phyloP scores from a whole-genome alignment of 345 rosid genomes.

The Melaleuca alternifolia region DNA sequence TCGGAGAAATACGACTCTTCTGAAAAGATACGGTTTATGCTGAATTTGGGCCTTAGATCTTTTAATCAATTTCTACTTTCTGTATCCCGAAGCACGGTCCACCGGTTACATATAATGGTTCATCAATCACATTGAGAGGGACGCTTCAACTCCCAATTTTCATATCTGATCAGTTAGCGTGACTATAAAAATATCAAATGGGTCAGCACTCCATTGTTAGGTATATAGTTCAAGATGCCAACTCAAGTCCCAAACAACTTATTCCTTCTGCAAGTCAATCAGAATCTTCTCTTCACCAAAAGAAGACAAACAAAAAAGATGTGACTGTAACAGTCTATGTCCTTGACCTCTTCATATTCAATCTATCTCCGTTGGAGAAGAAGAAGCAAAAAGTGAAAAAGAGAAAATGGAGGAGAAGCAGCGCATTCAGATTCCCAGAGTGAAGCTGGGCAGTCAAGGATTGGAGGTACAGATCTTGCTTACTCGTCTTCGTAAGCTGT shows the following conservation, averaged over 20 bases:
- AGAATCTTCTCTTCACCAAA: not conserved
- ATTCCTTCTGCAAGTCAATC: not conserved
- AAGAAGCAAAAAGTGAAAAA: not conserved
- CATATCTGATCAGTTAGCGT: not conserved
- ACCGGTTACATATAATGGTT: not conserved
- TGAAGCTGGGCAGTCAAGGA: slow-evolving; percentile 34
- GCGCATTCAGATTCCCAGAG: slow-evolving; percentile 8
- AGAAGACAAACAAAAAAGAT: not conserved
- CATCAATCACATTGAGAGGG: not conserved
- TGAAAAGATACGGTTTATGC: not conserved
- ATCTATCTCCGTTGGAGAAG: not conserved
- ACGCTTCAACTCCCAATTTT: rapidly evolving
- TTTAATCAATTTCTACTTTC: not conserved
- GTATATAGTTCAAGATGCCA: not conserved
- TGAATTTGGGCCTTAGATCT: not conserved
- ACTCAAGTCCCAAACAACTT: not conserved
- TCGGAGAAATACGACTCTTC: not conserved
- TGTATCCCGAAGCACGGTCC: no score
- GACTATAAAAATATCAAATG: not conserved
- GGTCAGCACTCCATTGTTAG: not conserved
- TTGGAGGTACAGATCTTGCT: slow-evolving; percentile 14
- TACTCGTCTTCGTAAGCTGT: not conserved
- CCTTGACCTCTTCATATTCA: not conserved
- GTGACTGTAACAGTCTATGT: not conserved
- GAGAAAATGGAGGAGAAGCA: slow-evolving; percentile 11